Evolutionary conservation across 2,329 filamentous ascomycete genomes (phyloP).

Genomic region (Dothideomycetes sp.): DNA sequence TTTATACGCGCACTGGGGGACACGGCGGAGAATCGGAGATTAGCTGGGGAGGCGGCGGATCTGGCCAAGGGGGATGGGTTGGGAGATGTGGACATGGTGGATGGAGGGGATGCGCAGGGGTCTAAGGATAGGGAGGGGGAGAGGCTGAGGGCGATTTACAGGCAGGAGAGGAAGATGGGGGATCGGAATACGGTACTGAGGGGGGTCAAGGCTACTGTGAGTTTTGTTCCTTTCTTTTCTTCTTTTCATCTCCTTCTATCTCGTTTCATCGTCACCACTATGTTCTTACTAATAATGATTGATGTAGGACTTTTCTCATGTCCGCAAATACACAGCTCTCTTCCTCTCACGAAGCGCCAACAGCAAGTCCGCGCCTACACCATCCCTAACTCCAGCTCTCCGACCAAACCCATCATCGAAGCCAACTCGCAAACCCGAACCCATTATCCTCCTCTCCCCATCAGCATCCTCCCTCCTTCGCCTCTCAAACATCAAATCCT

Average conservation of each 20-base stretch:
- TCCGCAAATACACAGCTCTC: conserved; percentile 71
- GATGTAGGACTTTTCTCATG: conserved; percentile 92
- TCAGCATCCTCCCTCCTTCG: conserved; percentile 90
- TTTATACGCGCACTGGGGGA: conserved; percentile 78
- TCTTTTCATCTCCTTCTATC: not conserved
- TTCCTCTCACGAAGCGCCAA: conserved; percentile 54
- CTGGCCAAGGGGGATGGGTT: conserved; percentile 16
- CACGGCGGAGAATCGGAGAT: conserved; percentile 41
- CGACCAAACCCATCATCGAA: conserved; percentile 15
- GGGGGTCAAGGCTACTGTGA: conserved; percentile 78
- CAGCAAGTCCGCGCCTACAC: conserved; percentile 21
- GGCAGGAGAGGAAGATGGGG: conserved; percentile 80
- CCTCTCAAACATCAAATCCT: conserved; percentile 90
- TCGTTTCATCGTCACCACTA: not conserved
- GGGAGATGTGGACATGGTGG: conserved; percentile 26
- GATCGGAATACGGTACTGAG: conserved; percentile 82
- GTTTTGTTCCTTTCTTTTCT: conserved; percentile 18
- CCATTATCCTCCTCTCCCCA: conserved; percentile 93
- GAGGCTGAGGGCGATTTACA: conserved; percentile 76
- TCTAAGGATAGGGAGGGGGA: conserved; percentile 60
- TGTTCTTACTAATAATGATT: conserved; percentile 9
- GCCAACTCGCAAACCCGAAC: conserved; percentile 47
- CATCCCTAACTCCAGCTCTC: conserved; percentile 18
- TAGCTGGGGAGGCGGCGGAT: conserved; percentile 38
- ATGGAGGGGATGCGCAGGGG: conserved; percentile 28